Conservation (phyloP, 2,329 filamentous ascomycete species). For the Aspergillus pseudoviridinutans region DNA sequence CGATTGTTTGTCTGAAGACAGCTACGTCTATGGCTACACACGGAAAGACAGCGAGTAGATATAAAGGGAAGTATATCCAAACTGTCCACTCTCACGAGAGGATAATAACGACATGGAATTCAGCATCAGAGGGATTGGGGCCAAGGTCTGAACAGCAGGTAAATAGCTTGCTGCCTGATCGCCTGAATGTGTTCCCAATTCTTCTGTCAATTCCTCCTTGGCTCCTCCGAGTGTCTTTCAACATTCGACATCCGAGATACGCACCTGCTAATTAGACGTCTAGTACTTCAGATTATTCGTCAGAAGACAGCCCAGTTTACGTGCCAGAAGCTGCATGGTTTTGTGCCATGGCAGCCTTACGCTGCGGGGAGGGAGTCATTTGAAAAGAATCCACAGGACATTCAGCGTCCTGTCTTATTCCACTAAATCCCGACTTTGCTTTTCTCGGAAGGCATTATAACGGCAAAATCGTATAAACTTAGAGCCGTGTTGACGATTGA, state of each 20-base stretch:
- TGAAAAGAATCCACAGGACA: not conserved
- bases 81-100: not conserved
- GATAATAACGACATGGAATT: not conserved
- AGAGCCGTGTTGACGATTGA: not conserved
- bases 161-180: no score
- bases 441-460: not conserved
- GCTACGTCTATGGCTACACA: not conserved
- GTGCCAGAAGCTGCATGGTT: not conserved
- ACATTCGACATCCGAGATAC: not conserved
- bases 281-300: no score
- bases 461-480: not conserved
- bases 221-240: no score
- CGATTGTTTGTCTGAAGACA: not conserved
- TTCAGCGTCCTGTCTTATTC: not conserved
- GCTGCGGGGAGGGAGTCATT: not conserved
- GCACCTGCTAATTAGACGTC: not conserved
- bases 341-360: not conserved
- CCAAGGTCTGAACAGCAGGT: no score
- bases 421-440: not conserved
- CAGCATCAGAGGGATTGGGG: no score
- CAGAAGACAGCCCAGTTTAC: not conserved
- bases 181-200: no score
- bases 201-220: no score
- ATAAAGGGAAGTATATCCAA: not conserved
- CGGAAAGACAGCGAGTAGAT: no score